Evolutionary conservation across 2,329 filamentous ascomycete genomes (phyloP).

Genomic region (Ophiostoma novo-ulmi): DNA sequence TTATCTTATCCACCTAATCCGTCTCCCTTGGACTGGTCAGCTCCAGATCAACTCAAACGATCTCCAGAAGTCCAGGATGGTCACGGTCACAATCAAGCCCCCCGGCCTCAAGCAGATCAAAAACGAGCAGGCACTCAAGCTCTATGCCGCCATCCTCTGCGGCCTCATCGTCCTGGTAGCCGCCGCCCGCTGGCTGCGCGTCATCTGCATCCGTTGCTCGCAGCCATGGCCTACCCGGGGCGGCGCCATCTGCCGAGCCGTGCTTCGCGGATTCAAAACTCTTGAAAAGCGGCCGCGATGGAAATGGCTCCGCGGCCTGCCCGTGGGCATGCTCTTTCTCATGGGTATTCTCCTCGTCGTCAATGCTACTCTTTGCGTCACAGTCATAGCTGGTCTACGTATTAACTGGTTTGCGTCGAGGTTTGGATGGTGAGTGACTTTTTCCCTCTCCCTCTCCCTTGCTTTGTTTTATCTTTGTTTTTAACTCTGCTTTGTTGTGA

Average conservation of each 20-base stretch:
- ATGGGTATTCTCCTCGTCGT: not conserved
- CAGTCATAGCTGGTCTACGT: slow-evolving; percentile 13
- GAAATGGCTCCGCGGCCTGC: not conserved
- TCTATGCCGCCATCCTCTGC: slow-evolving; percentile 19
- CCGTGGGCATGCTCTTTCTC: not conserved
- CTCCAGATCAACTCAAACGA: not conserved
- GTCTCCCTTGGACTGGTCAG: not conserved
- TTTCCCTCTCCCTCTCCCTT: not conserved
- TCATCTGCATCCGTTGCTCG: not conserved
- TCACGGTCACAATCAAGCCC: not conserved
- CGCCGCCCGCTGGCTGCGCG: not conserved
- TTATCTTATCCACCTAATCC: slow-evolving; percentile 18
- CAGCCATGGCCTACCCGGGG: not conserved
- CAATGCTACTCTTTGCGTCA: slow-evolving; percentile 18
- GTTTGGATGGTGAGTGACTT: slow-evolving; percentile 22
- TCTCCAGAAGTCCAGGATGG: not conserved
- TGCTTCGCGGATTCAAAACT: not conserved
- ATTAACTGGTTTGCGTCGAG: slow-evolving; percentile 21
- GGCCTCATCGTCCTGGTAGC: slow-evolving; percentile 2
- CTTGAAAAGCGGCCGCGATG: slow-evolving; percentile 1
- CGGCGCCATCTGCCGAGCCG: not conserved
- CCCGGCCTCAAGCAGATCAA: slow-evolving; percentile 22
- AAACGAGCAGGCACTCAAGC: slow-evolving; percentile 21
- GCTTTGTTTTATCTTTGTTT: not conserved
- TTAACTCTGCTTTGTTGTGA: not conserved